Conservation (phyloP, 176 grass and related monocot genomes). For the Carex scoparia region DNA sequence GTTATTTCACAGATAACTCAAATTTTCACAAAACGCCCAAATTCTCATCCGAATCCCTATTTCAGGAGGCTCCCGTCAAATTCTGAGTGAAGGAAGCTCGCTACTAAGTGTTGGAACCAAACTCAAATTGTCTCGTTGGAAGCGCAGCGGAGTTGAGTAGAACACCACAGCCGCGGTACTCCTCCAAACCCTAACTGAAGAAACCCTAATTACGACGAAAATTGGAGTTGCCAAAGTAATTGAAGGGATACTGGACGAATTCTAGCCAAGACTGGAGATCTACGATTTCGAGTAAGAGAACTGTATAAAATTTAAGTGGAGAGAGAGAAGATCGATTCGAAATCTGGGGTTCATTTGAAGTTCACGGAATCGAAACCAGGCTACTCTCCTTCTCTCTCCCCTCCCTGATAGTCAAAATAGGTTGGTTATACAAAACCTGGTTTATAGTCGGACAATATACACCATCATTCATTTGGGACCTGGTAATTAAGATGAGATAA, state of each 20-base stretch:
- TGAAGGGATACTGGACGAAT: background rate
- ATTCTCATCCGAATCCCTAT: conserved; percentile 13
- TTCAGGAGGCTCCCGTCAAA: background rate
- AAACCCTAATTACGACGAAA: conserved; percentile 1
- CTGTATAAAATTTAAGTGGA: background rate
- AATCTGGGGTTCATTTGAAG: background rate
- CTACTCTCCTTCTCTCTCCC: background rate
- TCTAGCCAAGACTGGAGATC: background rate
- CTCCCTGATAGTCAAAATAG: background rate
- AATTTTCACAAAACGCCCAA: conserved; percentile 32
- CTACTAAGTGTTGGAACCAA: background rate
- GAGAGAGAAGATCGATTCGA: conserved; percentile 9
- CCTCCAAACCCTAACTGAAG: conserved; percentile 8
- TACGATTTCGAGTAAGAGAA: background rate
- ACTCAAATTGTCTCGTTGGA: background rate
- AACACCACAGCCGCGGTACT: background rate
- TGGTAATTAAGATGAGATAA: too few relatives aligned
- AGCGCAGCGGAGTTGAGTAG: background rate
- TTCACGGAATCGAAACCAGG: background rate
- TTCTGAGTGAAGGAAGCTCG: background rate
- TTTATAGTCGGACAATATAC: background rate
- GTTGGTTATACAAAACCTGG: background rate
- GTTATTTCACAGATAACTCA: conserved; percentile 22
- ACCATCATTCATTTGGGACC: background rate
- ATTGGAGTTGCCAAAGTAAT: background rate